Conservation (phyloP, 2,329 filamentous ascomycete species). For the Pleurostoma richardsiae region DNA sequence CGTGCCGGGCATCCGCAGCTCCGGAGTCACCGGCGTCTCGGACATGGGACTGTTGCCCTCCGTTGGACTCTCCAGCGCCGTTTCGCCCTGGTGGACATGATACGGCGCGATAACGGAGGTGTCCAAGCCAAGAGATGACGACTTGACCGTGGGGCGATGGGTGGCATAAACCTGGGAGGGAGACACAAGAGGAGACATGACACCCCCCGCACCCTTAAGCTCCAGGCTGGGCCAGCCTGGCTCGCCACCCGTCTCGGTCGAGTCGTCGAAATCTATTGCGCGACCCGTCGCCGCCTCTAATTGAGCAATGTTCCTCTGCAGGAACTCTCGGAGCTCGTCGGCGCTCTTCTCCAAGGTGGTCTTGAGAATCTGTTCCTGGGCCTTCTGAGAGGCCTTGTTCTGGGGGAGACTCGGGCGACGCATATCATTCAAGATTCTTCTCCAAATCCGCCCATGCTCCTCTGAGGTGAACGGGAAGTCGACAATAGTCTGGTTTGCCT, state of each 20-base stretch:
- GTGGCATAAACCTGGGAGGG: constrained; percentile 1
- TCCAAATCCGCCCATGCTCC: constrained; percentile 19
- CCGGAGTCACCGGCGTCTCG: constrained; percentile 15
- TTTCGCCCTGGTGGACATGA: constrained; percentile 6
- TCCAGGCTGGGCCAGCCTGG: constrained; percentile 17
- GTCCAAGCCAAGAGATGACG: constrained; percentile 8
- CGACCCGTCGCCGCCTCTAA: constrained; percentile 17
- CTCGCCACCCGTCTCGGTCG: constrained; percentile 11
- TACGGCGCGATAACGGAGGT: constrained; percentile 6
- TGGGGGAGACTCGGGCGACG: constrained; percentile 7
- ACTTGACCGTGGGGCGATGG: constrained; percentile 9
- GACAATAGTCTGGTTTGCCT: constrained; percentile 34
- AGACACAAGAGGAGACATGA: background rate
- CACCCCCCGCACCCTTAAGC: constrained; percentile 11
- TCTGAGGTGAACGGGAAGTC: constrained; percentile 29
- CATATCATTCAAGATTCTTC: constrained; percentile 13
- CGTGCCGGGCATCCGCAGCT: constrained; percentile 7
- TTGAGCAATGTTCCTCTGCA: constrained; percentile 16
- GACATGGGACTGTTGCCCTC: constrained; percentile 15
- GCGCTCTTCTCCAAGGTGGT: constrained; percentile 10
- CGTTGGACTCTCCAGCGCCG: constrained; percentile 13
- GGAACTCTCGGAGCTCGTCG: constrained; percentile 14
- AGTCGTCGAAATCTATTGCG: constrained; percentile 18
- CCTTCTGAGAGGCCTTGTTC: constrained; percentile 10
- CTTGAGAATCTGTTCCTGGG: constrained; percentile 13